phyloP scores from a whole-genome alignment of 2,329 filamentous ascomycete species.

The Curvularia lunata region DNA sequence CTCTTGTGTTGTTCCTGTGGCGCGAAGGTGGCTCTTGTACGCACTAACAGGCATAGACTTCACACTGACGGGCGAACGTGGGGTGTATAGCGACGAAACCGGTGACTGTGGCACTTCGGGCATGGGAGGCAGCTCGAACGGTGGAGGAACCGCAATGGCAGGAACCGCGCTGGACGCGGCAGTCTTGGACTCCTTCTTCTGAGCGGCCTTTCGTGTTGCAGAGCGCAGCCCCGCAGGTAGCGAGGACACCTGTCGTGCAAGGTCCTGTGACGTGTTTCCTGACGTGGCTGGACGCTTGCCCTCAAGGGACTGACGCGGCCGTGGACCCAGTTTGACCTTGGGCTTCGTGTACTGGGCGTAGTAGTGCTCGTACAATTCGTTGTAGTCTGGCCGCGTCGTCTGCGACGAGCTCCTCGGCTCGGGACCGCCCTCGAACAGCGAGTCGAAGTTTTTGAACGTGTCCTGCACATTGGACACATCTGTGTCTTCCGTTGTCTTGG shows the following conservation, averaged over 20 bases:
- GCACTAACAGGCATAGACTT: slow-evolving; percentile 54
- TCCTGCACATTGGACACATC: slow-evolving; percentile 31
- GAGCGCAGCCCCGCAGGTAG: slow-evolving; percentile 80
- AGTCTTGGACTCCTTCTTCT: slow-evolving; percentile 47
- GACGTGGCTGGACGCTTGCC: slow-evolving; percentile 66
- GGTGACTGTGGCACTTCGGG: slow-evolving; percentile 45
- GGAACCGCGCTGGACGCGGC: slow-evolving; percentile 40
- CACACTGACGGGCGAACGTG: slow-evolving; percentile 49
- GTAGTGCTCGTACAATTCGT: slow-evolving; percentile 55
- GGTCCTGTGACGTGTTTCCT: slow-evolving; percentile 51
- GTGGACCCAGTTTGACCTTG: slow-evolving; percentile 87
- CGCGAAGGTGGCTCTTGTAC: slow-evolving; percentile 46
- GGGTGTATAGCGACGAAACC: slow-evolving; percentile 48
- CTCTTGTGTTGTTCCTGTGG: slow-evolving; percentile 76
- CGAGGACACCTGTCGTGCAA: slow-evolving; percentile 74
- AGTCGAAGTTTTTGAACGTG: slow-evolving; percentile 44
- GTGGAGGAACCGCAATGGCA: slow-evolving; percentile 41
- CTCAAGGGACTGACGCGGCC: slow-evolving; percentile 80
- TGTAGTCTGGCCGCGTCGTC: slow-evolving; percentile 48
- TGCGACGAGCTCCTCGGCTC: slow-evolving; percentile 55
- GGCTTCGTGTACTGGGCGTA: slow-evolving; percentile 67
- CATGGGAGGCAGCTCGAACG: slow-evolving; percentile 44
- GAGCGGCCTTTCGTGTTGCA: slow-evolving; percentile 38
- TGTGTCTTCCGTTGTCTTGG: slow-evolving; percentile 27
- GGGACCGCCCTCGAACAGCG: slow-evolving; percentile 44